phyloP scores from a whole-genome alignment of 2,329 filamentous ascomycete genomes.

The Cadophora malorum region DNA sequence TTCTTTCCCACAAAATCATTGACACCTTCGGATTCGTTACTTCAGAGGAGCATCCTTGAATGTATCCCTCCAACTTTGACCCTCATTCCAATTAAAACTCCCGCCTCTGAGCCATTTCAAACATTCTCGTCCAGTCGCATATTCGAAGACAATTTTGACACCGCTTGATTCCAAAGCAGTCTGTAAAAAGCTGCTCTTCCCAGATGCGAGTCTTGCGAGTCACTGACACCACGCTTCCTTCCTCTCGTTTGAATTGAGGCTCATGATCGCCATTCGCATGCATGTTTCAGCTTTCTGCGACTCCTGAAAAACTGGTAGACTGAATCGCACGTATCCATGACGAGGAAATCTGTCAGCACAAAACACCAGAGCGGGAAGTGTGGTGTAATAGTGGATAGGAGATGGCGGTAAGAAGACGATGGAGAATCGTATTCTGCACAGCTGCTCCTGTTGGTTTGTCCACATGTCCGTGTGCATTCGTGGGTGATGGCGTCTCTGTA shows the following conservation, averaged over 20 bases:
- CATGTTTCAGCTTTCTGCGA: background rate
- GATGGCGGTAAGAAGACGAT: background rate
- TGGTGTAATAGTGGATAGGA: background rate
- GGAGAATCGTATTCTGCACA: background rate
- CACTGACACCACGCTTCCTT: background rate
- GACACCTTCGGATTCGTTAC: constrained; percentile 1
- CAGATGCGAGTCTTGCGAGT: background rate
- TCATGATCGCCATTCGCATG: background rate
- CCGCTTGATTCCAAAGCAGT: background rate
- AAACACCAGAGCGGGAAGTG: background rate
- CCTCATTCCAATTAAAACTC: background rate
- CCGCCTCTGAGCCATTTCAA: background rate
- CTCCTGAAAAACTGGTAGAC: background rate
- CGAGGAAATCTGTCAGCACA: background rate
- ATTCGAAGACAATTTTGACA: background rate
- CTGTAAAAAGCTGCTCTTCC: background rate
- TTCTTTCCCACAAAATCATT: background rate
- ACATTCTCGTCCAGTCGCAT: background rate
- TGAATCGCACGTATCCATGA: background rate
- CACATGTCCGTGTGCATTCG: background rate
- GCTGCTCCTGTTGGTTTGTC: background rate
- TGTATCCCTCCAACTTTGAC: background rate
- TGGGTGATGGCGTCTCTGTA: background rate
- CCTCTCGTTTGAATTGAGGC: background rate
- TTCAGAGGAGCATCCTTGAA: background rate